phyloP scores from a whole-genome alignment of 179 eudicot species.

The Drosera spatulata region DNA sequence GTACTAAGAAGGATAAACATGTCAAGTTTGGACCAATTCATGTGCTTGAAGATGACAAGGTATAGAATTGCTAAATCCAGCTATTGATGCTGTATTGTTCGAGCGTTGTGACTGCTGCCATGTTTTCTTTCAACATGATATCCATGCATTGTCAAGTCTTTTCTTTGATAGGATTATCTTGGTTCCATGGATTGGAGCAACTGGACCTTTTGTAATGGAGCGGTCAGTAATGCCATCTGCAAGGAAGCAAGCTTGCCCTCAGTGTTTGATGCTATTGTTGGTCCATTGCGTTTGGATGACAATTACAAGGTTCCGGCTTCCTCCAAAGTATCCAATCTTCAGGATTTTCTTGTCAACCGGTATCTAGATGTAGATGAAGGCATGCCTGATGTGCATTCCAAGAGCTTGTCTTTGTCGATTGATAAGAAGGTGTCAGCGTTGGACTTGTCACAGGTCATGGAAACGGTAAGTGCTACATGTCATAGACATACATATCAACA shows the following conservation, averaged over 20 bases:
- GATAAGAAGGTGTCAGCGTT: constrained; percentile 18
- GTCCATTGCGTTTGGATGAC: constrained; percentile 34
- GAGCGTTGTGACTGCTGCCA: background rate
- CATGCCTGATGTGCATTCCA: constrained; percentile 7
- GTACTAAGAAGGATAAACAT: constrained; percentile 28
- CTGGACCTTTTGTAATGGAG: constrained; percentile 49
- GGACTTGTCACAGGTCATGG: constrained; percentile 16
- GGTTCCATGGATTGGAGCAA: constrained; percentile 57
- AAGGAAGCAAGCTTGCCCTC: constrained; percentile 16
- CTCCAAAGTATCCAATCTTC: constrained; percentile 12
- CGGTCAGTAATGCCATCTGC: constrained; percentile 15
- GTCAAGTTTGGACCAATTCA: constrained; percentile 57
- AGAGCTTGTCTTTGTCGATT: constrained; percentile 12
- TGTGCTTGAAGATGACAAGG: constrained; percentile 64
- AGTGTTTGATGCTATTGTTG: constrained; percentile 20
- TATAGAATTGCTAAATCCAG: constrained; percentile 5
- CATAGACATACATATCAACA: background rate
- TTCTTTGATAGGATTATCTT: constrained; percentile 37
- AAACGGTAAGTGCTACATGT: constrained; percentile 16
- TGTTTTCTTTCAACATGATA: too few relatives aligned
- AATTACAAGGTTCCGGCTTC: constrained; percentile 16
- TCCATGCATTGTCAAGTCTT: background rate
- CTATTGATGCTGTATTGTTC: background rate
- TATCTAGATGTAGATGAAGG: constrained; percentile 11
- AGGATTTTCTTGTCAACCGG: constrained; percentile 16